Evolutionary conservation across 202 grass and related monocot species (phyloP), one percentile per base, ranked within the genome.

Genomic region (Musa balbisiana): DNA sequence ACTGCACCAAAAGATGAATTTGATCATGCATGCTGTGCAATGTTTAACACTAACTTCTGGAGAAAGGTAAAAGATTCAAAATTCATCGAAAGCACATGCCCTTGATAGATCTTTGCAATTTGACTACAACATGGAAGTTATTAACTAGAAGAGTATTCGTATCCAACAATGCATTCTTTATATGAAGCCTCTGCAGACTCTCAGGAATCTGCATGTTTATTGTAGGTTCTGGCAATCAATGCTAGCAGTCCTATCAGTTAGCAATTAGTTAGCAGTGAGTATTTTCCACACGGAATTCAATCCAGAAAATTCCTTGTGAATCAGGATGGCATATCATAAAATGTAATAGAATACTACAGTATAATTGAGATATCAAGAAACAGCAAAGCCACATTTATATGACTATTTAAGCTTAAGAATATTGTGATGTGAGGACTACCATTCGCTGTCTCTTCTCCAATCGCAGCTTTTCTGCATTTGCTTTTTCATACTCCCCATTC

Each of bases 401-500:
- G 27, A 33, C 25, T 16, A 16, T 68, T 13, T 33, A 29, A 15
- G 24, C 15, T 49, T 68, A 68, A 68, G 65, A 72, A 23, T 21
- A 24, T 51, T 52, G 15, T 72, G 51, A 72, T 72, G 10, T 23
- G 49, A 72, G 4, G 17, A 22, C 23, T 72, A 89, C 90, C 83
- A 89, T 84, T 20, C 85, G 63, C 80, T 92, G 84, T 63, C 81
- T 78, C 74, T 79, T 84, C 67, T 92, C 84, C 19, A 89, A 59
- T 75, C 82, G 78, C 20, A 87, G 72, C 74, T 91, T 91, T 68
- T 91, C 89, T 25, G 58, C 75, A 25, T 91, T 91, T 73, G 89
- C 89, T 25, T 87, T 87, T 53, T 83, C 78, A 29, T 87, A 87
- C 64, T 91, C 83, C 58, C 89, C 89, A 22, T 87, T 91, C 63